These are phyloP conservation scores for Apiospora malaysiana DNA, from an alignment of 2,329 filamentous ascomycete species.

Conservation along the genomic window DNA sequence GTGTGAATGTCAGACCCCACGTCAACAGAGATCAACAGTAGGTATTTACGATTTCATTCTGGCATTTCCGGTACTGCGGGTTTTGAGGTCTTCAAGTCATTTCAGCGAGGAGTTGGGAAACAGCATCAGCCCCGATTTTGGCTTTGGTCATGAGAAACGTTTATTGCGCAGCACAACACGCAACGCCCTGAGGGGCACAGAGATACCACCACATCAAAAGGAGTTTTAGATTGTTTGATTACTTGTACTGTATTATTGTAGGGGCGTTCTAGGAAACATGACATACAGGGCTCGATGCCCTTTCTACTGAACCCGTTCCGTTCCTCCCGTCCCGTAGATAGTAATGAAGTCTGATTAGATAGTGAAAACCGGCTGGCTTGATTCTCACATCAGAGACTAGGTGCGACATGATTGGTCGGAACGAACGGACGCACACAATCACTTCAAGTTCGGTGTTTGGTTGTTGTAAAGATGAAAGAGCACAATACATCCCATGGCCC, in stretches of 20 bases:
- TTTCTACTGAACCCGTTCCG: background rate
- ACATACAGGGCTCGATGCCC: background rate
- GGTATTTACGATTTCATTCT: slow-evolving; percentile 27
- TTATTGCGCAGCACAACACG: slow-evolving; percentile 16
- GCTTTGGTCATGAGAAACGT: slow-evolving; percentile 19
- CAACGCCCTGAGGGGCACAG: slow-evolving; percentile 2
- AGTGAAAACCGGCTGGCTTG: background rate
- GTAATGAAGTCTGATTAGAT: background rate
- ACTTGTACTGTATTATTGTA: background rate
- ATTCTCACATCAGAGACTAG: background rate
- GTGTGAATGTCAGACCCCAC: slow-evolving; percentile 22
- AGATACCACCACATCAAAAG: background rate
- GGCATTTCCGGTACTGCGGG: slow-evolving; percentile 26
- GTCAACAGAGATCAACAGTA: slow-evolving; percentile 26
- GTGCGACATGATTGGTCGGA: no score
- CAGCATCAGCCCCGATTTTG: slow-evolving; percentile 14
- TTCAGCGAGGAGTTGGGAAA: slow-evolving; percentile 26
- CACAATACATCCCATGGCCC: no score
- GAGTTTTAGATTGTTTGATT: slow-evolving; percentile 13
- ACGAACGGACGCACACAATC: no score
- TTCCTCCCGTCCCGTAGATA: background rate
- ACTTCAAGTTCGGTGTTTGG: no score
- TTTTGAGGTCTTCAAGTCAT: slow-evolving; percentile 22
- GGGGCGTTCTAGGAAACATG: slow-evolving; percentile 9
- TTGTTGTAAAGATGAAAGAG: no score